Evolutionary conservation across 768 basidiomycete genomes (phyloP), one percentile per base, ranked within the genome.

Genomic region (Macrolepiota dolichaula): DNA sequence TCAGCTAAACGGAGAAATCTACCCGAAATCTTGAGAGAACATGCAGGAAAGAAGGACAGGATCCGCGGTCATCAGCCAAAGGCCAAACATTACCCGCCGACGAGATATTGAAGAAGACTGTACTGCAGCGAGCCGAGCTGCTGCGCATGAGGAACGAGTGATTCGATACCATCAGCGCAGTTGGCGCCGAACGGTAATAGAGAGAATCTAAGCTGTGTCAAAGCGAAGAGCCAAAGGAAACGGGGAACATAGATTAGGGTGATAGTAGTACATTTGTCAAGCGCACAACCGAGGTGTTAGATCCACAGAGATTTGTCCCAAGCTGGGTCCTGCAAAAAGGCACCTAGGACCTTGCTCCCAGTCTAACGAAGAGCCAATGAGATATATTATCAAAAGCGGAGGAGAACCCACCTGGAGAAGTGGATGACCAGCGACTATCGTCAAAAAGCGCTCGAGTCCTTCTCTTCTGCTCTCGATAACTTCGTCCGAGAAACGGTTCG

Each of bases 401-500:
- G 11, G 3, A 38, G 29, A 19, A 75, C 85, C 62, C 64, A 92
- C 94, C 86, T 99, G 96, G 27, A 99, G 77, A 59, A 99, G 78
- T 7, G 97, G 97, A 72, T 99, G 97, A 0, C 97, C 97, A 1
- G 97, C 97, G 50, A 99, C 96, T 64, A 99, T 86, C 67, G 91
- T 94, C 68, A 99, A 73, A 76, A 98, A 99, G 29, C 96, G 79
- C 77, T 98, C 96, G 24, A 98, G 76, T 1, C 96, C 96, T 70
- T 98, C 96, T 66, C 96, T 79, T 62, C 97, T 77, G 58, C 82
- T 79, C 74, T 98, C 96, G 61, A 99, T 98, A 49, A 98, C 91
- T 74, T 99, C 97, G 67, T 98, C 96, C 15, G 94, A 95, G 77
- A 98, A 99, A 40, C 97, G 82, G 70, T 97, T 98, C 29, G 96